phyloP scores from a whole-genome alignment of 306 rosid genomes.

The Corylus avellana region DNA sequence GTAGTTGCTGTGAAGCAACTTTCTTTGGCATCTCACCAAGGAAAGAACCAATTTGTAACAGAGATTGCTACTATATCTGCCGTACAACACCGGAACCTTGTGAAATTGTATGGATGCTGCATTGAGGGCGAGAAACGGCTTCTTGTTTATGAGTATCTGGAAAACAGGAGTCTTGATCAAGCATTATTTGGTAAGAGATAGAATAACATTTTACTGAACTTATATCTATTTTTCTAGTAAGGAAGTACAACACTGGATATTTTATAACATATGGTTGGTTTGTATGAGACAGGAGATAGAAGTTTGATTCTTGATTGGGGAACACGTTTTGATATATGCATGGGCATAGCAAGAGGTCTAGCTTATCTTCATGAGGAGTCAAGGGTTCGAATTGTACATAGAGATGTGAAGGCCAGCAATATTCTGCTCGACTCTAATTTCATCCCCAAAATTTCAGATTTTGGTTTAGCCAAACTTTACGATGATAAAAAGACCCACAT shows the following conservation, averaged over 20 bases:
- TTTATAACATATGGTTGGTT: neutral
- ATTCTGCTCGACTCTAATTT: conserved; percentile 64
- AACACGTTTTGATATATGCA: conserved; percentile 64
- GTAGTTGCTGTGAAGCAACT: conserved; percentile 80
- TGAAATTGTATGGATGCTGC: conserved; percentile 76
- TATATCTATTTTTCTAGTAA: neutral
- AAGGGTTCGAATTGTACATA: conserved; percentile 64
- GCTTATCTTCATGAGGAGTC: conserved; percentile 83
- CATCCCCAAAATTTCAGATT: conserved; percentile 76
- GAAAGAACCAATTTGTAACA: conserved; percentile 73
- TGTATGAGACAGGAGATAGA: conserved; percentile 41
- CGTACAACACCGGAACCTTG: conserved; percentile 84
- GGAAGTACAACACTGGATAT: neutral
- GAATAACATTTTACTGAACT: neutral
- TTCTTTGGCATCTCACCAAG: conserved; percentile 79
- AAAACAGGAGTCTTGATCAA: conserved; percentile 84
- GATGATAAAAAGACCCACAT: conserved; percentile 78
- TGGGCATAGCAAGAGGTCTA: conserved; percentile 76
- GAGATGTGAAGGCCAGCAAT: conserved; percentile 88
- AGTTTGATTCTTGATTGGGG: conserved; percentile 57
- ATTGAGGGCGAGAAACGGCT: conserved; percentile 67
- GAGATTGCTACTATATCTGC: conserved; percentile 89
- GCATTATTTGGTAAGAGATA: conserved; percentile 70
- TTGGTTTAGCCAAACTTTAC: conserved; percentile 82
- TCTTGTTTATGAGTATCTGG: conserved; percentile 80